A percentile compares a stretch with the other conserved stretches of the same genome.
phyloP scores from a whole-genome alignment of 495 filamentous ascomycete genomes.

The Halenospora varia region DNA sequence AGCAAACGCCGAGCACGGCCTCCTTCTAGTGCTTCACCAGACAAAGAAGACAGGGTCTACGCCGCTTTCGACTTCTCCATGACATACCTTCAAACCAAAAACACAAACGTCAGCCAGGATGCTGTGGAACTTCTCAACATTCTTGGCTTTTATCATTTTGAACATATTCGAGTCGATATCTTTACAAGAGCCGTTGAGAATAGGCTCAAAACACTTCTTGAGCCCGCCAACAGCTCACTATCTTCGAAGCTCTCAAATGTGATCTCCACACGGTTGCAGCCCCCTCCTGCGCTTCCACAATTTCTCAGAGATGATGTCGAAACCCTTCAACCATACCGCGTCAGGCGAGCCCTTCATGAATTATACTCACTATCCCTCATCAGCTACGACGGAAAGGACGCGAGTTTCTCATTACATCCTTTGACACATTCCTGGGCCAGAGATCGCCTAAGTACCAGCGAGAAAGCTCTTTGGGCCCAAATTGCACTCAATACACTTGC shows the following conservation, averaged over 20 bases:
- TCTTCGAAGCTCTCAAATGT: not conserved
- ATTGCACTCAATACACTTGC: not conserved
- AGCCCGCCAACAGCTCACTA: not conserved
- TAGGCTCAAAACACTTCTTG: not conserved
- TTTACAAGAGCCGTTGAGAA: not conserved
- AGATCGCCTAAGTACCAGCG: not conserved
- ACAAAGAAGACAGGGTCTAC: not conserved
- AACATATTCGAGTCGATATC: not conserved
- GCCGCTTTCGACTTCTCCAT: not conserved
- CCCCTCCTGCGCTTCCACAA: not conserved
- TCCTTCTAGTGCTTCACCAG: too few relatives aligned
- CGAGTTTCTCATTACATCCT: not conserved
- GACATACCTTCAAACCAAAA: not conserved
- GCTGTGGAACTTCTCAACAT: not conserved
- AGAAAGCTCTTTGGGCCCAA: not conserved
- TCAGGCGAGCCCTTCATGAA: not conserved
- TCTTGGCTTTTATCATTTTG: not conserved
- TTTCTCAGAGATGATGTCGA: not conserved
- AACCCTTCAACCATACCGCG: too few relatives aligned
- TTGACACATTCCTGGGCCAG: not conserved
- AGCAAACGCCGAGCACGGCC: not conserved
- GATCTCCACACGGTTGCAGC: not conserved
- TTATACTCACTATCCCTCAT: not conserved
- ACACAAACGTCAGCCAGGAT: not conserved
- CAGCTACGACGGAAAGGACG: too few relatives aligned